These are phyloP conservation scores for Paraglomus occultum DNA, from an alignment of 192 early-diverging fungal genomes.

Conservation along the genomic window DNA sequence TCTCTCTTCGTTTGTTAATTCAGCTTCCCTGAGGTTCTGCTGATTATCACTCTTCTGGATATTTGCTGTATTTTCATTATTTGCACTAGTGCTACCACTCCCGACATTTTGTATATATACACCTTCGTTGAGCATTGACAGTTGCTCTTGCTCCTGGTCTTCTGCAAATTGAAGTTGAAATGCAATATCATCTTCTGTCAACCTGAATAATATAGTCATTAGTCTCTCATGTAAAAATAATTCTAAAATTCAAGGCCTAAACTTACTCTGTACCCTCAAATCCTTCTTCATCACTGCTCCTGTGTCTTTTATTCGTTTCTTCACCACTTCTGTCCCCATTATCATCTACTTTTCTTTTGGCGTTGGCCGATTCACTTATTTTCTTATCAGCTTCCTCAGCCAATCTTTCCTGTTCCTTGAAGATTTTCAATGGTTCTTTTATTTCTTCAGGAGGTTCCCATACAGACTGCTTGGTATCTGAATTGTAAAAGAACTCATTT, in stretches of 20 bases:
- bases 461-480: conserved; percentile 60
- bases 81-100: background rate
- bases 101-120: background rate
- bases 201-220: conserved; percentile 34
- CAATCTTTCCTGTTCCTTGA: conserved; percentile 37
- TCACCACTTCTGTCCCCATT: conserved; percentile 27
- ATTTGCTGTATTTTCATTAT: conserved; percentile 31
- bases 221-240: background rate
- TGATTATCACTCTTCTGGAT: conserved; percentile 30
- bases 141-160: conserved; percentile 31
- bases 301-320: conserved; percentile 31
- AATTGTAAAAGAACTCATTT: conserved; percentile 77
- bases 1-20: conserved; percentile 40
- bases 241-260: background rate
- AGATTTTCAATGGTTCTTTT: conserved; percentile 39
- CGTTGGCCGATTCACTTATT: background rate
- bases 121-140: conserved; percentile 23
- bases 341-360: background rate
- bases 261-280: conserved; percentile 38
- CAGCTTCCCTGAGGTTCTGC: conserved; percentile 30
- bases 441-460: conserved; percentile 55
- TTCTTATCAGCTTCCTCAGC: conserved; percentile 29
- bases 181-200: conserved; percentile 62
- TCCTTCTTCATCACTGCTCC: conserved; percentile 5
- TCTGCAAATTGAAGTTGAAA: conserved; percentile 59